phyloP scores from a whole-genome alignment of 179 eudicot species.

The Gypsophila paniculata region DNA sequence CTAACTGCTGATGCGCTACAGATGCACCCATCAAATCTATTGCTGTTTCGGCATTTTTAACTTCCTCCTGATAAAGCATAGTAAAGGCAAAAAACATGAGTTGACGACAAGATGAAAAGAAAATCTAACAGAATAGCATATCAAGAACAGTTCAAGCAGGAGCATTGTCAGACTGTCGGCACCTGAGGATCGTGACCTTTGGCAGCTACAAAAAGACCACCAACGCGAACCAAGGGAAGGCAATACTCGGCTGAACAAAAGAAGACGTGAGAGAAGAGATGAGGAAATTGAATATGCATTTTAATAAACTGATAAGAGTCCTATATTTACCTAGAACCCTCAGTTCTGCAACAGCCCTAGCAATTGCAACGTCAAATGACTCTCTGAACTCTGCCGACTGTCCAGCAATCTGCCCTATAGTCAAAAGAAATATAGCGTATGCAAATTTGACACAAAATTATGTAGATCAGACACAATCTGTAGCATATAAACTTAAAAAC shows the following conservation, averaged over 20 bases:
- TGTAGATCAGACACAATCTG: background rate
- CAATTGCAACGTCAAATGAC: conserved; percentile 77
- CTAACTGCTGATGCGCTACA: conserved; percentile 54
- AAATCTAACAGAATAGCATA: background rate
- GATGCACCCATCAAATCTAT: conserved; percentile 81
- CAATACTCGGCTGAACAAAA: conserved; percentile 72
- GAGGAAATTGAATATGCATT: background rate
- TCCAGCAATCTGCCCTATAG: conserved; percentile 74
- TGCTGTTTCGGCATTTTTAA: conserved; percentile 60
- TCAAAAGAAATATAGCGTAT: conserved; percentile 21
- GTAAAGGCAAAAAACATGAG: conserved; percentile 15
- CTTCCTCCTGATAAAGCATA: conserved; percentile 58
- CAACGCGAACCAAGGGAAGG: conserved; percentile 89
- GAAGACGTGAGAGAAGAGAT: conserved; percentile 18
- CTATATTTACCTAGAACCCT: conserved; percentile 61
- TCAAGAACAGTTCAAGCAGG: background rate
- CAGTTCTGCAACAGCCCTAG: conserved; percentile 96
- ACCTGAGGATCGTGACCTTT: conserved; percentile 95
- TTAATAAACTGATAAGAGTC: background rate
- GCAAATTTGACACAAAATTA: conserved; percentile 10
- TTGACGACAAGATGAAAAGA: background rate
- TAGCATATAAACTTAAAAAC: background rate
- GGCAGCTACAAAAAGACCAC: conserved; percentile 94
- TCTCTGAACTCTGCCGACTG: conserved; percentile 61
- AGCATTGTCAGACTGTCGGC: background rate